These are phyloP conservation scores for Acorus gramineus DNA, from an alignment of 106 monocot genomes.

Conservation along the genomic window DNA sequence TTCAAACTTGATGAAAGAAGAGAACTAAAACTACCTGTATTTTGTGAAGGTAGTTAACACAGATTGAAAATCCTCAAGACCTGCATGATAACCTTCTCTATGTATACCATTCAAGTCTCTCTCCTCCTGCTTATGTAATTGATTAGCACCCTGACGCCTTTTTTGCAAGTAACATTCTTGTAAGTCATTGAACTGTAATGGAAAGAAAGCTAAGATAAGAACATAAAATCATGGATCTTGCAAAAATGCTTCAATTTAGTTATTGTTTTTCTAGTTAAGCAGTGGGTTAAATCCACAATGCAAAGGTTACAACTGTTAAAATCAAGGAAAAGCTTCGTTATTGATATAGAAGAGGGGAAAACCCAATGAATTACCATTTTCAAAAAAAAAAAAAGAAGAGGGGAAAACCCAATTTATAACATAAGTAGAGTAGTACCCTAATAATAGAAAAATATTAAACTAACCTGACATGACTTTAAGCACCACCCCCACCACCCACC, in stretches of 20 bases:
- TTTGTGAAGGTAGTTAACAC: slow-evolving; percentile 89
- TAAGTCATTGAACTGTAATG: slow-evolving; percentile 78
- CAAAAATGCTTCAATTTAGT: background rate
- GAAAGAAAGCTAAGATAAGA: slow-evolving; percentile 1
- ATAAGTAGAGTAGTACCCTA: background rate
- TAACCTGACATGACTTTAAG: no score
- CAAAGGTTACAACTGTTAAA: no score
- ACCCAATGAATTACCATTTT: no score
- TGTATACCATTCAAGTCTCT: slow-evolving; percentile 40
- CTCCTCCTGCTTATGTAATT: slow-evolving; percentile 41
- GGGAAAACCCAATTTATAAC: background rate
- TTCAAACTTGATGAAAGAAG: background rate
- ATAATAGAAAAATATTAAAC: no score
- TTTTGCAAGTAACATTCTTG: slow-evolving; percentile 95
- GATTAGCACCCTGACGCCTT: slow-evolving; percentile 45
- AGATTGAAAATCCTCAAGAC: slow-evolving; percentile 95
- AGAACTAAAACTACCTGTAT: slow-evolving; percentile 50
- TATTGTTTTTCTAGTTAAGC: no score
- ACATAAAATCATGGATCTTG: background rate
- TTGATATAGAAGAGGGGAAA: no score
- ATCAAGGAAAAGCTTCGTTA: no score
- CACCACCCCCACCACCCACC: no score
- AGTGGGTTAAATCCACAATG: no score
- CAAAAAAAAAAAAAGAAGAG: background rate
- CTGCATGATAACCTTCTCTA: slow-evolving; percentile 80